These are phyloP conservation scores for Luvunga scandens DNA, from an alignment of 345 rosid species.

Conservation along the genomic window DNA sequence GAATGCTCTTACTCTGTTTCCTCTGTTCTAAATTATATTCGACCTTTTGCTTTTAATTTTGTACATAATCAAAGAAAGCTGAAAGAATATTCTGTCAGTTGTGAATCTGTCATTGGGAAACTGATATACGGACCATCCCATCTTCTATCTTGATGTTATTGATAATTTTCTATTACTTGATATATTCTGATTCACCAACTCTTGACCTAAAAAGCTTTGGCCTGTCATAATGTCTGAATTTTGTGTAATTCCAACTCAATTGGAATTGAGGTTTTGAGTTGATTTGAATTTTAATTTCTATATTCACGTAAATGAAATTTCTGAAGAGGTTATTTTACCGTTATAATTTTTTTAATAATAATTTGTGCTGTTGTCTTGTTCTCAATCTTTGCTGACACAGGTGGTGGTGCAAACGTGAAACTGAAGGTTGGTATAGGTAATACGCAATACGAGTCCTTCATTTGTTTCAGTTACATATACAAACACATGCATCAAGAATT, in stretches of 20 bases:
- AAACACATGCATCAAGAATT: neutral
- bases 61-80: neutral
- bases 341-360: no score
- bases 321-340: no score
- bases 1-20: neutral
- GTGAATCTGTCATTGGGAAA: no score
- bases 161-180: no score
- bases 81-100: neutral
- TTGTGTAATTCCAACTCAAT: neutral
- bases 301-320: neutral
- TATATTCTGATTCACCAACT: neutral
- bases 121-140: neutral
- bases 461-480: neutral
- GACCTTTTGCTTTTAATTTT: neutral
- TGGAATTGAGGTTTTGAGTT: neutral
- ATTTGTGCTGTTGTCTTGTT: neutral
- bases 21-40: neutral
- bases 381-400: neutral
- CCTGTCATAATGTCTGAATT: neutral
- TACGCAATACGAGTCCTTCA: neutral
- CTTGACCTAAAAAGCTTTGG: neutral
- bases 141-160: no score
- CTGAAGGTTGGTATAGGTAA: neutral
- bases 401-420: accelerated
- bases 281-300: neutral